phyloP scores from a whole-genome alignment of 768 basidiomycete genomes.

The Boletus rubescentipes region DNA sequence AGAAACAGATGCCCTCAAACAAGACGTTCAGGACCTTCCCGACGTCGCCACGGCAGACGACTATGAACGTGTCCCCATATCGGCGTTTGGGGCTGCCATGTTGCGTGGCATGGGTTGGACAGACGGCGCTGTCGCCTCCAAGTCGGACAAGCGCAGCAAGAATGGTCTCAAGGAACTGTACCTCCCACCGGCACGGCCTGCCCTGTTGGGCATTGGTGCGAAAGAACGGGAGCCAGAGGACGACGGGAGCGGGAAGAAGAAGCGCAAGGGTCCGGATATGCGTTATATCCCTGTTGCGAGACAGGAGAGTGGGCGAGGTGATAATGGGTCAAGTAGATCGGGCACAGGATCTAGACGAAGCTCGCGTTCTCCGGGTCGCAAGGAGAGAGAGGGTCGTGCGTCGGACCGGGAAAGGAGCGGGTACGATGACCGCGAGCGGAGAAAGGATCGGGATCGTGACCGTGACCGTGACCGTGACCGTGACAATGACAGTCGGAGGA shows the following conservation, averaged over 20 bases:
- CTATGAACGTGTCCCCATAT: slow-evolving; percentile 88
- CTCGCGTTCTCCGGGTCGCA: slow-evolving; percentile 49
- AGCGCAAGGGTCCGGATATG: slow-evolving; percentile 53
- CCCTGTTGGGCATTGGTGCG: slow-evolving; percentile 90
- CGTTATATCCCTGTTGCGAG: slow-evolving; percentile 84
- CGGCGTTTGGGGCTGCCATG: slow-evolving; percentile 90
- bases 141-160: slow-evolving; percentile 47
- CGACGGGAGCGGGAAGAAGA: slow-evolving; percentile 61
- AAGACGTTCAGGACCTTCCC: slow-evolving; percentile 81
- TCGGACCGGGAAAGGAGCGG: slow-evolving; percentile 9
- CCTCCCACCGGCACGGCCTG: slow-evolving; percentile 78
- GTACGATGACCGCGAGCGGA: slow-evolving; percentile 16
- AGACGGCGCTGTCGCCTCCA: slow-evolving; percentile 69
- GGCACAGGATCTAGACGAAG: slow-evolving; percentile 44
- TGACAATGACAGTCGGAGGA: slow-evolving; percentile 12
- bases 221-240: slow-evolving; percentile 79
- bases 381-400: slow-evolving; percentile 10
- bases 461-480: slow-evolving; percentile 8
- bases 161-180: slow-evolving; percentile 74
- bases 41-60: slow-evolving; percentile 76
- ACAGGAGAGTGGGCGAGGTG: slow-evolving; percentile 49
- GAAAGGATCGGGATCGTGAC: slow-evolving; percentile 12
- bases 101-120: slow-evolving; percentile 98
- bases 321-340: slow-evolving; percentile 34
- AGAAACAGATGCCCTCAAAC: slow-evolving; percentile 81